Evolutionary conservation across 176 grass and related monocot species (phyloP).

Genomic region (Hyparrhenia diplandra): DNA sequence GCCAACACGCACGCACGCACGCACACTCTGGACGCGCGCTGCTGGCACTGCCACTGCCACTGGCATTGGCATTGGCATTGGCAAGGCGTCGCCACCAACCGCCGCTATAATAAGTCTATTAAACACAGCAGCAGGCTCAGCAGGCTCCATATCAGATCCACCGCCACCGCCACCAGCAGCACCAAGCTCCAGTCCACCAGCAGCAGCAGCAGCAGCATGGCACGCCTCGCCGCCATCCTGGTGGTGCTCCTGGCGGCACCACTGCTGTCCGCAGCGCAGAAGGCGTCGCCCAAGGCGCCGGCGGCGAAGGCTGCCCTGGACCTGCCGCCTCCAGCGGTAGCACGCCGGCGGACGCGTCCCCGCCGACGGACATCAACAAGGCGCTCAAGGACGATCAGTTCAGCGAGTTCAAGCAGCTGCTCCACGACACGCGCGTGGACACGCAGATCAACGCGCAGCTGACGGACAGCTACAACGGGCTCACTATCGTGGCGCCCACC

Average conservation of each 20-base stretch:
- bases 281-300: conserved; percentile 1
- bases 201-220: neutral
- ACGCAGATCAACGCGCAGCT: conserved; percentile 78
- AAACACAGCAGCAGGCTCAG: conserved; percentile 32
- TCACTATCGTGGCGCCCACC: conserved; percentile 74
- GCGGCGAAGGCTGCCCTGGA: neutral
- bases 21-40: neutral
- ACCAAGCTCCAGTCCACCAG: neutral
- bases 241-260: conserved; percentile 5
- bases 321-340: neutral
- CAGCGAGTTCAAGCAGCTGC: conserved; percentile 44
- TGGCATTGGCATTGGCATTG: neutral
- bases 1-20: neutral
- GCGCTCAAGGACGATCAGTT: conserved; percentile 57
- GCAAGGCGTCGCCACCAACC: conserved; percentile 28
- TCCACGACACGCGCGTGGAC: conserved; percentile 60
- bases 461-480: conserved; percentile 74
- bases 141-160: conserved; percentile 14
- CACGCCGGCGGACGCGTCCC: neutral
- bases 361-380: conserved; percentile 39
- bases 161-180: neutral
- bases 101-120: conserved; percentile 42
- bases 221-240: conserved; percentile 30
- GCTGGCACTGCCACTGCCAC: too few species aligned
- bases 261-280: conserved; percentile 30